Conservation (phyloP, 768 basidiomycete species). For the Boletus subcaerulescens region DNA sequence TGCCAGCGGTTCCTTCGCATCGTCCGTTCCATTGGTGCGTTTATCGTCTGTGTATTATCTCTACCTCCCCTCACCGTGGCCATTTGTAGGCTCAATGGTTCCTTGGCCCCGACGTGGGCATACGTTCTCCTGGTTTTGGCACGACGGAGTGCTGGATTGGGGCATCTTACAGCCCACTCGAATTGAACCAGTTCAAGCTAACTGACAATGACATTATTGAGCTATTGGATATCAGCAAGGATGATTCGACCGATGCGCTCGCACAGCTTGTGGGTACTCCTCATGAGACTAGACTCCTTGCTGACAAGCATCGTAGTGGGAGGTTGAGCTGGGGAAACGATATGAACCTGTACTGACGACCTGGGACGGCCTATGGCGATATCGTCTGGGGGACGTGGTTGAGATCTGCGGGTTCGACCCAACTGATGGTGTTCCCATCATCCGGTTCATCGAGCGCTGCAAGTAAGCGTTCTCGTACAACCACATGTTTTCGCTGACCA, state of each 20-base stretch:
- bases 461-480: slow-evolving; percentile 1
- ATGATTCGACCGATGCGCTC: background rate
- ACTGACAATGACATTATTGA: slow-evolving; percentile 1
- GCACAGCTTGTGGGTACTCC: slow-evolving; percentile 2
- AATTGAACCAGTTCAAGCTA: slow-evolving; percentile 10
- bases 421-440: slow-evolving; percentile 15
- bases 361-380: slow-evolving; percentile 19
- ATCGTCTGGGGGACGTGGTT: slow-evolving; percentile 21
- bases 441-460: slow-evolving; percentile 14
- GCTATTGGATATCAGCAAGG: slow-evolving; percentile 12
- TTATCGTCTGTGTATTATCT: background rate
- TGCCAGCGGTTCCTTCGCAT: slow-evolving; percentile 13
- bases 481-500: background rate
- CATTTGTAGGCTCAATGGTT: background rate
- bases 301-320: slow-evolving; percentile 17
- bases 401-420: slow-evolving; percentile 21
- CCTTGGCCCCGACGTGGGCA: slow-evolving; percentile 4
- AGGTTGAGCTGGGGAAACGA: slow-evolving; percentile 5
- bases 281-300: background rate
- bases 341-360: slow-evolving; percentile 21
- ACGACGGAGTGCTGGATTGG: slow-evolving; percentile 9
- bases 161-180: background rate
- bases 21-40: slow-evolving; percentile 10
- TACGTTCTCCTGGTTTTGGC: background rate
- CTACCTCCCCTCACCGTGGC: background rate